Evolutionary conservation across 768 basidiomycete genomes (phyloP).

Genomic region (Pisolithus tinctorius): DNA sequence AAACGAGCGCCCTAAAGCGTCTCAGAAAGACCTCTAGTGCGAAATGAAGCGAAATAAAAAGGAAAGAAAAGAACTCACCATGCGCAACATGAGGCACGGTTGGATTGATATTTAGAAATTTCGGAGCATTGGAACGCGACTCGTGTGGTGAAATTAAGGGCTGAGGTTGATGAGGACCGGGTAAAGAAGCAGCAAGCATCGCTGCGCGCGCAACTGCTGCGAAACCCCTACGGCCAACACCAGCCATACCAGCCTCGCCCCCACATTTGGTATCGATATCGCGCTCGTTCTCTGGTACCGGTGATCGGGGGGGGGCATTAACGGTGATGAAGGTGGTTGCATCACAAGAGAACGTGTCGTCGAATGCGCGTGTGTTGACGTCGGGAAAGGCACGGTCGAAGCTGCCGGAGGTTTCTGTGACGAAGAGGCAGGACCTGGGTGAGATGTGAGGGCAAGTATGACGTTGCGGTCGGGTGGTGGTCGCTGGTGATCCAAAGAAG

Average conservation of each 20-base stretch:
- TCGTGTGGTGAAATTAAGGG: slow-evolving; percentile 3
- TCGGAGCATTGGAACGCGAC: slow-evolving; percentile 32
- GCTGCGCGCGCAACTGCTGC: slow-evolving; percentile 65
- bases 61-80: slow-evolving; percentile 15
- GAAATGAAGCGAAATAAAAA: not conserved
- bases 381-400: slow-evolving; percentile 8
- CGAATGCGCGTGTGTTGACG: slow-evolving; percentile 4
- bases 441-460: not conserved
- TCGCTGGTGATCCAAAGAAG: slow-evolving; percentile 10
- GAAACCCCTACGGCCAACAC: slow-evolving; percentile 82
- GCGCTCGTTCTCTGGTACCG: slow-evolving; percentile 8
- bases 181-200: slow-evolving; percentile 30
- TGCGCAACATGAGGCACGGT: slow-evolving; percentile 24
- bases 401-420: slow-evolving; percentile 5
- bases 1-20: too few species aligned
- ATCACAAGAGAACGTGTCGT: not conserved
- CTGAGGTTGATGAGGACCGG: slow-evolving; percentile 4
- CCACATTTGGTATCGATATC: slow-evolving; percentile 66
- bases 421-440: not conserved
- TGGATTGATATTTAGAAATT: slow-evolving; percentile 41
- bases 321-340: slow-evolving; percentile 15
- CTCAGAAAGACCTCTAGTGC: not conserved
- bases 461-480: slow-evolving; percentile 1
- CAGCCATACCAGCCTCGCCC: slow-evolving; percentile 83
- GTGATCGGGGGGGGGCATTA: slow-evolving; percentile 8